Conservation (phyloP, 1,284 basidiomycete species). For the Cystobasidium sp. region DNA sequence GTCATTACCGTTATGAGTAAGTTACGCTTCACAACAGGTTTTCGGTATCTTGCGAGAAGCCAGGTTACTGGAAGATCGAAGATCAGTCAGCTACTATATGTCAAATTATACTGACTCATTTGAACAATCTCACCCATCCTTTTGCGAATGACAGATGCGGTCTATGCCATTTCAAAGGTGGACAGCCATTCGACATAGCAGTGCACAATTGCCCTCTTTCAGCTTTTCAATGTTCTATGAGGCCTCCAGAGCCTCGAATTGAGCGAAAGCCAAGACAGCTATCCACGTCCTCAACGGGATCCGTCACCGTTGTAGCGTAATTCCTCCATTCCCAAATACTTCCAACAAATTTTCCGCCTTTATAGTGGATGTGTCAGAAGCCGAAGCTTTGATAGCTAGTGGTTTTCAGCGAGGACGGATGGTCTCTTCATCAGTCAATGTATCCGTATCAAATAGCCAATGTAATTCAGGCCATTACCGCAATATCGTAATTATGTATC, state of each 20-base stretch:
- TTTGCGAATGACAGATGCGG: slow-evolving; percentile 14
- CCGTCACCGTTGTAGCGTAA: not conserved
- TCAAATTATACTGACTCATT: not conserved
- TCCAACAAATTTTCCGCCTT: too few relatives aligned
- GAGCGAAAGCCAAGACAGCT: slow-evolving; percentile 27
- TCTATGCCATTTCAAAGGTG: slow-evolving; percentile 29
- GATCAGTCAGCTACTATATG: not conserved
- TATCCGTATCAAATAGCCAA: too few relatives aligned
- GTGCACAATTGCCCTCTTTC: slow-evolving; percentile 31
- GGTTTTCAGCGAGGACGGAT: too few relatives aligned
- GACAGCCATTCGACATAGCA: slow-evolving; percentile 39
- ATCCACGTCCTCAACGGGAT: slow-evolving; percentile 10
- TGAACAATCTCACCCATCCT: not conserved
- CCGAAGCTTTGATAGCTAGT: too few relatives aligned
- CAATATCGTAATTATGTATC: not conserved
- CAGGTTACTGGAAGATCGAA: not conserved
- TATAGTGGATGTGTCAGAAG: too few relatives aligned
- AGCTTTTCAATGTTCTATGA: slow-evolving; percentile 31
- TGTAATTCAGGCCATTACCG: too few relatives aligned
- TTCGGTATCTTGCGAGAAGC: not conserved
- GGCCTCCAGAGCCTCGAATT: slow-evolving; percentile 13
- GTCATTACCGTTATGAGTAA: slow-evolving; percentile 20
- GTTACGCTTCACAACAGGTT: not conserved
- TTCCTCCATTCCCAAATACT: too few relatives aligned
- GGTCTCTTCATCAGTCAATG: too few relatives aligned